Conservation (phyloP, 2,329 filamentous ascomycete genomes). For the Talaromyces sp. region DNA sequence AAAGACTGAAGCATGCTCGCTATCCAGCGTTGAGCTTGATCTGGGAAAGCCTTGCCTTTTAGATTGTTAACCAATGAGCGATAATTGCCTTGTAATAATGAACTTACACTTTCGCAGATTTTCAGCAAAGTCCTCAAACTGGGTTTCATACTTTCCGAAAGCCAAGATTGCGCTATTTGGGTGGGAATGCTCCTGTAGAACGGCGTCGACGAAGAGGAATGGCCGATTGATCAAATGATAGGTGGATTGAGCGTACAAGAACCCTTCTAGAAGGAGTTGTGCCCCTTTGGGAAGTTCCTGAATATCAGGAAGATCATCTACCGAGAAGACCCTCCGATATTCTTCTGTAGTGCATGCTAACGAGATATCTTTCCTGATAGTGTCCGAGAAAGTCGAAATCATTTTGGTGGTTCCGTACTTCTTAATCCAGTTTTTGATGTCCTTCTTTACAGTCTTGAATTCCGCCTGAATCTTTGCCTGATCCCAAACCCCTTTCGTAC, state of each 20-base stretch:
- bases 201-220: conserved; percentile 9
- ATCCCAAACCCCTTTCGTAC: not conserved
- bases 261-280: not conserved
- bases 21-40: not conserved
- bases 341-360: not conserved
- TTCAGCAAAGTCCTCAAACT: not conserved
- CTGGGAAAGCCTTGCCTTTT: not conserved
- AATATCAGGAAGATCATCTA: not conserved
- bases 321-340: not conserved
- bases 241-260: not conserved
- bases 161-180: not conserved
- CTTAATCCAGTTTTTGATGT: not conserved
- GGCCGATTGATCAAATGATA: not conserved
- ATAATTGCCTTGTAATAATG: too few relatives aligned
- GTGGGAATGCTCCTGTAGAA: not conserved
- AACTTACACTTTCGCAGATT: not conserved
- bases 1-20: not conserved
- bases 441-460: not conserved
- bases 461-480: not conserved
- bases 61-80: not conserved
- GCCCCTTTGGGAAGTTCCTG: not conserved
- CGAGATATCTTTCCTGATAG: not conserved
- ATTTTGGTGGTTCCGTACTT: not conserved
- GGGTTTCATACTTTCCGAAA: not conserved
- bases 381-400: not conserved